These are phyloP conservation scores for Inga oerstediana DNA, from an alignment of 306 rosid genomes.

Conservation along the genomic window DNA sequence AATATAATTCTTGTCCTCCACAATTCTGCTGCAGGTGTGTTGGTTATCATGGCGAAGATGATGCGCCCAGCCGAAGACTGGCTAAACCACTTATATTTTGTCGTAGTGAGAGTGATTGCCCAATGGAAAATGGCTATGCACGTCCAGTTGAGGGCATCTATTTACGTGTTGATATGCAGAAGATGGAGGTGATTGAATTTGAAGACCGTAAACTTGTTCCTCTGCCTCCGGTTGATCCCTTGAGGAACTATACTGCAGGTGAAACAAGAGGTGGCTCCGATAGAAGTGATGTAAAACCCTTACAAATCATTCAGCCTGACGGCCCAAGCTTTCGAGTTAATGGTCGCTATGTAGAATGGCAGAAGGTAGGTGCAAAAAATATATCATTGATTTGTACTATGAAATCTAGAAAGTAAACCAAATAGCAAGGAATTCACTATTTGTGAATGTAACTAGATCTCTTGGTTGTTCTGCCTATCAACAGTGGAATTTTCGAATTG, in stretches of 20 bases:
- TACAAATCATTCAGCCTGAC: constrained; percentile 78
- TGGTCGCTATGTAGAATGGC: constrained; percentile 79
- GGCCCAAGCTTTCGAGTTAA: constrained; percentile 88
- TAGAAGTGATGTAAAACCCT: constrained; percentile 82
- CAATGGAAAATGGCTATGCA: constrained; percentile 91
- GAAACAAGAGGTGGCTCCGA: constrained; percentile 88
- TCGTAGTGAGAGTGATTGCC: constrained; percentile 83
- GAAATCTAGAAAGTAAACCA: background rate
- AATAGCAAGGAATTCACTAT: background rate
- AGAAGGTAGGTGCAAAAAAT: constrained; percentile 56
- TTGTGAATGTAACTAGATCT: constrained; percentile 19
- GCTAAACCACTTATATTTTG: constrained; percentile 82
- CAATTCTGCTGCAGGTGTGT: constrained; percentile 62
- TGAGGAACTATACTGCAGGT: constrained; percentile 85
- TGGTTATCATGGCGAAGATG: constrained; percentile 76
- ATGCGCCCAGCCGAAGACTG: constrained; percentile 73
- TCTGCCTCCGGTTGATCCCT: constrained; percentile 81
- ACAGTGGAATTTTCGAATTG: constrained; percentile 88
- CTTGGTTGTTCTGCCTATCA: constrained; percentile 27
- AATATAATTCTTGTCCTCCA: constrained; percentile 11
- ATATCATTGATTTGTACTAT: background rate
- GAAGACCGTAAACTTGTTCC: constrained; percentile 84
- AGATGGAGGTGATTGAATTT: constrained; percentile 76
- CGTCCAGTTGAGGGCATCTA: constrained; percentile 86
- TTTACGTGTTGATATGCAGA: constrained; percentile 85